Base-by-base conservation (phyloP, 2,329 filamentous ascomycete species). In the Bimuria novae-zelandiae region DNA sequence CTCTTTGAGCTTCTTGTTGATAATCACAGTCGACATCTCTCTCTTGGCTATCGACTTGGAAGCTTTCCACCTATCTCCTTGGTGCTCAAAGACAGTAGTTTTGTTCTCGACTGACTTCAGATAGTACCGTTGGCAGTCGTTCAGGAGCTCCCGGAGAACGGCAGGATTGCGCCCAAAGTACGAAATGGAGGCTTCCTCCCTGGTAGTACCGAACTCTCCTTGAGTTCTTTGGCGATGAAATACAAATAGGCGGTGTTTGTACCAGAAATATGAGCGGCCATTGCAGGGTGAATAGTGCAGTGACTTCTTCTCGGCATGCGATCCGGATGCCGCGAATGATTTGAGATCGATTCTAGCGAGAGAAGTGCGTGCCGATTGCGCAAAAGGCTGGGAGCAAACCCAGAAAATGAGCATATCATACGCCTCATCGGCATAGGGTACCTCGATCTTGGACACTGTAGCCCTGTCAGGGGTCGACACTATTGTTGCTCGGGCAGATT, bases 11-110 rank as follows among this genome's bases (percentile, higher is more conserved):
- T 41, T 25, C 14, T 57, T 25, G 30, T 33, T 21, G 48, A 57
- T 60, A 10, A 48, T 60, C 12, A 35, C n/a, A 16, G 89, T 92
- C 40, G 46, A 51, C 23, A 50, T 52, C 3, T 57, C 37, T 55
- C 57, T 57, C 37, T 57, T 60, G 16, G 2, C 35, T 27, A 14
- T 60, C 25, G 30, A 35, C 25, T 49, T 60, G 8, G 51, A 57
- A 30, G 39, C 3, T 45, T 55, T 57, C 49, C 35, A 57, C 41
- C 22, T 49, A 23, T 55, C 29, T 25, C 21, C 54, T 60, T 60
- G 8, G 48, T 60, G 47, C 49, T 60, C 37, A 51, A 60, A 60
- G 32, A 60, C 51, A 45, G 19, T 53, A 39, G 49, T 58, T 54
- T 59, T 59, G 42, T 59, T 56, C 40, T 56, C n/a, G 48, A 55